Conservation (phyloP, 805 yeast genomes). For the Kazachstania taianensis region DNA sequence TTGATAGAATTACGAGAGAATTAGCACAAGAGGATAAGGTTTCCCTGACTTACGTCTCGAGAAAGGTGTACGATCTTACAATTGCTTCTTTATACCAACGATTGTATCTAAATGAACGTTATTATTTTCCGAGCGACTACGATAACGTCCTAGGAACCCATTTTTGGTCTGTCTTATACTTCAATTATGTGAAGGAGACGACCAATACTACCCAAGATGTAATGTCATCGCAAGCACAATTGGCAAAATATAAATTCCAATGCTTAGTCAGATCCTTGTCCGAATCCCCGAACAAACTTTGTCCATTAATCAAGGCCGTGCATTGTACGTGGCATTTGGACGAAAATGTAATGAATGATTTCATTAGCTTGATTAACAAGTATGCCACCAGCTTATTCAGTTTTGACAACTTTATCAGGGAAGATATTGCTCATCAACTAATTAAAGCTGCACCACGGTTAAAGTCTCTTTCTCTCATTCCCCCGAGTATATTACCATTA, state of each 20-base stretch:
- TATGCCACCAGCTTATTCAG: conserved; percentile 13
- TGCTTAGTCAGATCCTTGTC: conserved; percentile 16
- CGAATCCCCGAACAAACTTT: conserved; percentile 11
- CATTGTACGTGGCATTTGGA: conserved; percentile 27
- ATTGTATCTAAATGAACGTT: conserved; percentile 20
- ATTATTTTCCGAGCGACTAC: conserved; percentile 18
- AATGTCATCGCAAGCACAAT: neutral
- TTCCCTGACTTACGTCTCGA: conserved; percentile 19
- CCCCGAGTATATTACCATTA: conserved; percentile 20
- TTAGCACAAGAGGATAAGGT: conserved; percentile 22
- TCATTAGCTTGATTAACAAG: conserved; percentile 12
- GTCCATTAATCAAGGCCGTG: conserved; percentile 16
- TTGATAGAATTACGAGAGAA: conserved; percentile 8
- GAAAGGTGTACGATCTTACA: conserved; percentile 7
- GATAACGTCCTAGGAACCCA: conserved; percentile 19
- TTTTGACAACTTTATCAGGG: conserved; percentile 20
- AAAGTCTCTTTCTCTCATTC: conserved; percentile 17
- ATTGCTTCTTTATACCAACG: conserved; percentile 18
- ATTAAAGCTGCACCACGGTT: conserved; percentile 10
- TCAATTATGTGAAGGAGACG: conserved; percentile 3
- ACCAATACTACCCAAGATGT: neutral
- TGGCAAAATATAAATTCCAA: conserved; percentile 12
- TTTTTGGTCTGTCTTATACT: conserved; percentile 22
- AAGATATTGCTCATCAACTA: conserved; percentile 11
- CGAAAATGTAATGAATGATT: conserved; percentile 8